Evolutionary conservation across 2,329 filamentous ascomycete species (phyloP).

Genomic region (Venturia effusa): DNA sequence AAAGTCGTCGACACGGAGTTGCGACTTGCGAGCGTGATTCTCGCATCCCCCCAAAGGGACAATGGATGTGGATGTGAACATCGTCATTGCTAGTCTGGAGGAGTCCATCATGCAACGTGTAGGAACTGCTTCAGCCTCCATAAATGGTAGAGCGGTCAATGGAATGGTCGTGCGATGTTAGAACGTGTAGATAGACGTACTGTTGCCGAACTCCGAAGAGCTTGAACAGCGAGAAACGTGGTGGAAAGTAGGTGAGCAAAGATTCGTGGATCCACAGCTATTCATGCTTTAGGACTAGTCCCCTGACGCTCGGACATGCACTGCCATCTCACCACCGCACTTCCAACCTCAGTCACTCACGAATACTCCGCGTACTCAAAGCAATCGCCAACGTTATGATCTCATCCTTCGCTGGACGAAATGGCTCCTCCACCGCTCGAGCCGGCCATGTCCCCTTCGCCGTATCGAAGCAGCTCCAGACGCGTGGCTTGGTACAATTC

Average conservation of each 20-base stretch:
- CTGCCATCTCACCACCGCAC: not conserved
- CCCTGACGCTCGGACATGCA: not conserved
- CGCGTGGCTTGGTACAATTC: not conserved
- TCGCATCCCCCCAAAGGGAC: not conserved
- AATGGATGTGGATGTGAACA: not conserved
- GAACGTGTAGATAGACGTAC: not conserved
- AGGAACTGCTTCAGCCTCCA: not conserved
- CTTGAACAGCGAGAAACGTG: not conserved
- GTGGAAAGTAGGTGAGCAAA: not conserved
- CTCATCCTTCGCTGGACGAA: not conserved
- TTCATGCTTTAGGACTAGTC: not conserved
- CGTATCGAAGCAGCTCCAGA: not conserved
- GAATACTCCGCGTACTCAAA: not conserved
- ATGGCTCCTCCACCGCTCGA: not conserved
- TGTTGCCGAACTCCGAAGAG: not conserved
- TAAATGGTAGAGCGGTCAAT: not conserved
- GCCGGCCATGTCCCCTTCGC: not conserved
- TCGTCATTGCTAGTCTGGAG: not conserved
- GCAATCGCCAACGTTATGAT: not conserved
- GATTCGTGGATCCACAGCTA: not conserved
- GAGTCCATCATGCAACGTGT: not conserved
- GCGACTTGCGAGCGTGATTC: not conserved
- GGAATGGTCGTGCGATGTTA: not conserved
- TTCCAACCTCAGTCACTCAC: not conserved
- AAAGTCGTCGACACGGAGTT: not conserved